Evolutionary conservation across 495 filamentous ascomycete species (phyloP).

Genomic region (Penicillium arizonense): DNA sequence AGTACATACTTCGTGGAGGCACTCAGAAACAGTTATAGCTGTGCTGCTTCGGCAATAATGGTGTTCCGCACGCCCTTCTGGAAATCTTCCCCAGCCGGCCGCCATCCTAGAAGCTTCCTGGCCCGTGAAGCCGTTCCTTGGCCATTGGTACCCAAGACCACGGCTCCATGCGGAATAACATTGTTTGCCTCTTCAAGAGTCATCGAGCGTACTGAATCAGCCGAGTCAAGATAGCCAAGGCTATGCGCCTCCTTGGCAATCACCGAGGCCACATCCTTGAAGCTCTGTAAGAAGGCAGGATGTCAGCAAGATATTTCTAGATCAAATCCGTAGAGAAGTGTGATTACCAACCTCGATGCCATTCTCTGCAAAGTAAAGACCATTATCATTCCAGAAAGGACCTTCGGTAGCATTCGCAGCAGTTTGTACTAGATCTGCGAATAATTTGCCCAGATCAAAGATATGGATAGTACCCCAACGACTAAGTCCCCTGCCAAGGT

Average conservation of each 20-base stretch:
- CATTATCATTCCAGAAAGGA: constrained; percentile 7
- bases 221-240: constrained; percentile 2
- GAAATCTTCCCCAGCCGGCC: not conserved
- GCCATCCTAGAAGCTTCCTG: not conserved
- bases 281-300: not conserved
- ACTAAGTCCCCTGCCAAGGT: constrained; percentile 4
- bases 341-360: not conserved
- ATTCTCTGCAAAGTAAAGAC: constrained; percentile 2
- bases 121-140: constrained; percentile 4
- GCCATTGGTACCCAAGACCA: constrained; percentile 2
- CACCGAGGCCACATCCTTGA: not conserved
- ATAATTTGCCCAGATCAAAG: not conserved
- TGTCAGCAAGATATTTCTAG: not conserved
- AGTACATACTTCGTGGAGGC: no score
- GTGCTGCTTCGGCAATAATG: constrained; percentile 1
- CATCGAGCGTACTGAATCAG: constrained; percentile 2
- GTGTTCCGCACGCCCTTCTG: not conserved
- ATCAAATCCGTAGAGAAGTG: not conserved
- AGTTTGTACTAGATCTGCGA: constrained; percentile 1
- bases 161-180: constrained; percentile 1
- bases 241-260: constrained; percentile 5
- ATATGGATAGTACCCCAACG: constrained; percentile 2
- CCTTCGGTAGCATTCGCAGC: not conserved
- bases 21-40: not conserved
- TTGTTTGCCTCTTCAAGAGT: constrained; percentile 1